Evolutionary conservation across 2,329 filamentous ascomycete species (phyloP).

Genomic region (Aspergillus fischeri): DNA sequence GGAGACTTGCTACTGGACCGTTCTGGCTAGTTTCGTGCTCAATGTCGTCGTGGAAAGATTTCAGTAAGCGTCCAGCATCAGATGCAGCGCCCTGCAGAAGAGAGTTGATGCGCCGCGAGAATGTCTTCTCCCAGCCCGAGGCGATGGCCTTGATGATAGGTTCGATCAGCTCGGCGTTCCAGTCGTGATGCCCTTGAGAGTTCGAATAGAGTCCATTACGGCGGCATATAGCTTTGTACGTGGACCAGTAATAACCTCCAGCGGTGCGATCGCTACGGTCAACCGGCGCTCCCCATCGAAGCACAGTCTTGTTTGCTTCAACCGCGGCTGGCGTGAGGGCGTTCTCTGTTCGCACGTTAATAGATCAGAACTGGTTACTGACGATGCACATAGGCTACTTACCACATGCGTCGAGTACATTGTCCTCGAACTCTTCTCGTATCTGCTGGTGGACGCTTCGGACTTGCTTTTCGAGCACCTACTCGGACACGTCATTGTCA

Average conservation of each 20-base stretch:
- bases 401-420: neutral
- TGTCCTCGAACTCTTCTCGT: neutral
- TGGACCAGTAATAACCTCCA: constrained; percentile 49
- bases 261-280: constrained; percentile 16
- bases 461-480: neutral
- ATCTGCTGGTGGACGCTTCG: neutral
- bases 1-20: neutral
- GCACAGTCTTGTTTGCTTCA: constrained; percentile 25
- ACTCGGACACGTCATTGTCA: neutral
- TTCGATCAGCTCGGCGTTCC: neutral
- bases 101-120: neutral
- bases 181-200: neutral
- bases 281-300: constrained; percentile 36
- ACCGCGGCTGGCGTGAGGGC: neutral
- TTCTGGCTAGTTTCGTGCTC: neutral
- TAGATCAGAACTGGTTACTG: neutral
- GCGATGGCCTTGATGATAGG: neutral
- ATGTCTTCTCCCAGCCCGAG: neutral
- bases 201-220: constrained; percentile 43
- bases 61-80: neutral
- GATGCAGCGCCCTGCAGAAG: neutral
- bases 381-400: neutral
- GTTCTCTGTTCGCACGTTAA: neutral
- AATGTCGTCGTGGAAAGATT: neutral
- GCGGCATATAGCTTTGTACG: constrained; percentile 55